phyloP scores from a whole-genome alignment of 257 asterid species.

The Solanum commersonii region DNA sequence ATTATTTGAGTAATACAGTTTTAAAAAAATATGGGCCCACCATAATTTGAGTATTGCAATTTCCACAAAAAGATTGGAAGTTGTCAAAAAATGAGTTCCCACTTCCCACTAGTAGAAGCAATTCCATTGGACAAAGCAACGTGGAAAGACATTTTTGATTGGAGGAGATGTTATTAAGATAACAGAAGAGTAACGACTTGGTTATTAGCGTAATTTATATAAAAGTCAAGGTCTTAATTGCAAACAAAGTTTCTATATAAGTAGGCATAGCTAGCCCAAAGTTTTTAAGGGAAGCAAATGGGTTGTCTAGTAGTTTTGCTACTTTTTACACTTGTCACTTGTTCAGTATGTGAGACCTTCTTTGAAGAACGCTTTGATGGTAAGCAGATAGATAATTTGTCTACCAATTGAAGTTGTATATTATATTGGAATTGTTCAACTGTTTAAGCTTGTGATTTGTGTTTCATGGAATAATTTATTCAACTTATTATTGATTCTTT shows the following conservation, averaged over 20 bases:
- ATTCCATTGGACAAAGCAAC: constrained; percentile 36
- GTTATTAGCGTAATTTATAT: background rate
- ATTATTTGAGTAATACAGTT: background rate
- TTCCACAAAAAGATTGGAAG: background rate
- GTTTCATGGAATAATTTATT: no score
- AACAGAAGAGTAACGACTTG: background rate
- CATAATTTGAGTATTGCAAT: background rate
- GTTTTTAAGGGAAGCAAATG: constrained; percentile 14
- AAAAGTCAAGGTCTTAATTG: background rate
- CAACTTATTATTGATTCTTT: no score
- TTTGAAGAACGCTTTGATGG: constrained; percentile 96
- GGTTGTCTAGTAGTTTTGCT: background rate
- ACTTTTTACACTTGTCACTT: constrained; percentile 19
- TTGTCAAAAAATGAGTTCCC: background rate
- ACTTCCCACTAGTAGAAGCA: background rate
- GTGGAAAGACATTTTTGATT: constrained; percentile 17
- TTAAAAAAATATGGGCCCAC: background rate
- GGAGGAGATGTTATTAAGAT: constrained; percentile 21
- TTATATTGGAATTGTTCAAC: background rate
- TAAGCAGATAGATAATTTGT: background rate
- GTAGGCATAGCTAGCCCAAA: background rate
- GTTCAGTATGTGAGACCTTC: constrained; percentile 50
- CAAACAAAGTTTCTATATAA: background rate
- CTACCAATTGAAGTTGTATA: background rate
- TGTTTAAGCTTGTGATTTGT: no score